These are phyloP conservation scores for Colletotrichum sp. DNA, from an alignment of 2,329 filamentous ascomycete genomes.

Conservation along the genomic window DNA sequence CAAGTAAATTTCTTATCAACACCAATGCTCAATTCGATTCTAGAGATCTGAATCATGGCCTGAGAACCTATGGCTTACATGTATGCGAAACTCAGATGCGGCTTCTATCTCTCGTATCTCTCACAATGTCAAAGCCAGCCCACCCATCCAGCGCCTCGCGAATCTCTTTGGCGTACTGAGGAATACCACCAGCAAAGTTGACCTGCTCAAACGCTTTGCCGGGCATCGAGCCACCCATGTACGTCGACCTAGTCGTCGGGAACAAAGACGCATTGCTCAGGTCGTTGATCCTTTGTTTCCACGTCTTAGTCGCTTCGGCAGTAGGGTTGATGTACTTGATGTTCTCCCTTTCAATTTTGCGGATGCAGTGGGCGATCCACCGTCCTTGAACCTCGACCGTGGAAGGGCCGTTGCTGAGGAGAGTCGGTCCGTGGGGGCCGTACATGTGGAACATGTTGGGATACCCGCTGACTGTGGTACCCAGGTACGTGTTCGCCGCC, in stretches of 20 bases:
- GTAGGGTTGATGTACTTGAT: constrained; percentile 58
- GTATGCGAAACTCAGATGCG: neutral
- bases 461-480: constrained; percentile 45
- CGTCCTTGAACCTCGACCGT: constrained; percentile 60
- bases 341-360: constrained; percentile 47
- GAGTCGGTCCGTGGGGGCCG: constrained; percentile 61
- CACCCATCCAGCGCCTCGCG: constrained; percentile 36
- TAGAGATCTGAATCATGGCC: neutral
- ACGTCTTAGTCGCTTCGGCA: constrained; percentile 46
- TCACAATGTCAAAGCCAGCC: constrained; percentile 38
- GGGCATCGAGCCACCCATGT: constrained; percentile 61
- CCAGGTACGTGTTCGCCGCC: constrained; percentile 49
- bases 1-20: neutral
- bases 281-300: constrained; percentile 54
- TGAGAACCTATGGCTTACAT: neutral
- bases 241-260: constrained; percentile 53
- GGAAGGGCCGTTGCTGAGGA: constrained; percentile 60
- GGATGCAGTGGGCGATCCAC: constrained; percentile 58
- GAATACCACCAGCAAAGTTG: constrained; percentile 46
- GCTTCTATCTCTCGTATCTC: neutral
- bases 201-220: constrained; percentile 43
- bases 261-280: constrained; percentile 52
- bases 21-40: neutral
- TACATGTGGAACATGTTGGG: constrained; percentile 60
- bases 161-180: constrained; percentile 36